Evolutionary conservation across 2,329 filamentous ascomycete genomes (phyloP).

Genomic region (Trichoderma sp.): DNA sequence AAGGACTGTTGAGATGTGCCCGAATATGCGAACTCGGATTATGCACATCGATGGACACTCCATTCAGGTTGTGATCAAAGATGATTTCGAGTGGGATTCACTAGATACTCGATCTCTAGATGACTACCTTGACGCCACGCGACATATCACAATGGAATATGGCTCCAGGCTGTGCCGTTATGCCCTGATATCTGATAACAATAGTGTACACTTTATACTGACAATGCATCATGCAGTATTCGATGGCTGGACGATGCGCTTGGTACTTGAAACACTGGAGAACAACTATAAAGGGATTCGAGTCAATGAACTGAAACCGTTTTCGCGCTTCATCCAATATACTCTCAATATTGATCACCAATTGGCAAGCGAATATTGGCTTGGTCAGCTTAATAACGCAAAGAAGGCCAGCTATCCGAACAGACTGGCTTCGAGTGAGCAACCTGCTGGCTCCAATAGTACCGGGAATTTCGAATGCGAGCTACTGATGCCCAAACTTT

Average conservation of each 20-base stretch:
- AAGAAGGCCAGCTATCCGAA: neutral
- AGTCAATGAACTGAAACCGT: neutral
- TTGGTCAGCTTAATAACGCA: neutral
- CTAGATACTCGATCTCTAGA: neutral
- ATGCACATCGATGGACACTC: neutral
- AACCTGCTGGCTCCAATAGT: neutral
- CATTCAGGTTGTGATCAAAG: neutral
- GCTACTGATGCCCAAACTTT: neutral
- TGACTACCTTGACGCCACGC: neutral
- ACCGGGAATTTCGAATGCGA: neutral
- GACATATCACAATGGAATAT: neutral
- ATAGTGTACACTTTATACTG: constrained; percentile 22
- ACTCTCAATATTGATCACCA: neutral
- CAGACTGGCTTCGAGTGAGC: neutral
- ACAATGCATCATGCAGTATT: constrained; percentile 31
- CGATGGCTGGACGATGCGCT: constrained; percentile 28
- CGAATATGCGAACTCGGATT: constrained; percentile 21
- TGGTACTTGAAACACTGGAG: constrained; percentile 21
- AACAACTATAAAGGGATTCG: neutral
- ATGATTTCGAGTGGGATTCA: neutral
- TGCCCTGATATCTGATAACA: neutral
- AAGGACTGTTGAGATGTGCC: neutral
- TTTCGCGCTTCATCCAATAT: constrained; percentile 8
- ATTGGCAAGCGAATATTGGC: constrained; percentile 6
- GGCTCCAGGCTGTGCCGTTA: neutral